Conservation (phyloP, 352 stramenopile species). For the Phytophthora tubulina region DNA sequence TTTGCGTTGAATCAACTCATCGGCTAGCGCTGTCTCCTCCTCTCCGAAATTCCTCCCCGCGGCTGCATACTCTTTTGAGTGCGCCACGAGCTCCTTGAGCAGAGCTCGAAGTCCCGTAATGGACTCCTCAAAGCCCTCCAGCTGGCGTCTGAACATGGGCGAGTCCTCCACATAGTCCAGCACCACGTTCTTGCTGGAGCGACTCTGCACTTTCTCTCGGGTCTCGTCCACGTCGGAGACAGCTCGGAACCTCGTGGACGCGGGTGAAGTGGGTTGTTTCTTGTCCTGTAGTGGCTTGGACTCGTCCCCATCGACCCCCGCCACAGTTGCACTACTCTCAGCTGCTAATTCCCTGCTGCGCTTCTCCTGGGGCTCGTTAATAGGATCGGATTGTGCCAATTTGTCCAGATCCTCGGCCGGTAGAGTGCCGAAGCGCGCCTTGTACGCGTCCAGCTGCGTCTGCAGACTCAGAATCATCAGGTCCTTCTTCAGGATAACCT, state of each 20-base stretch:
- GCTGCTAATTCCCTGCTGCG: constrained; percentile 26
- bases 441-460: constrained; percentile 73
- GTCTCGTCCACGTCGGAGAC: constrained; percentile 24
- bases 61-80: constrained; percentile 83
- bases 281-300: constrained; percentile 12
- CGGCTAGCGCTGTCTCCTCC: constrained; percentile 72
- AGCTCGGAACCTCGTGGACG: constrained; percentile 10
- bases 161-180: constrained; percentile 90
- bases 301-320: constrained; percentile 3
- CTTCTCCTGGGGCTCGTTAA: constrained; percentile 25
- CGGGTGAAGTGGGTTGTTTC: constrained; percentile 26
- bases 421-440: constrained; percentile 59
- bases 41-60: constrained; percentile 72
- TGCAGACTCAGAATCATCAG: constrained; percentile 85
- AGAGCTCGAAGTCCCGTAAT: constrained; percentile 68
- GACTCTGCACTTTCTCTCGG: constrained; percentile 36
- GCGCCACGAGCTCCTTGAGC: constrained; percentile 74
- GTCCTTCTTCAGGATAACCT: constrained; percentile 88
- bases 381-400: constrained; percentile 30
- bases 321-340: constrained; percentile 6
- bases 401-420: constrained; percentile 44
- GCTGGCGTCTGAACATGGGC: constrained; percentile 84
- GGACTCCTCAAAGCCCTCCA: constrained; percentile 86
- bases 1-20: constrained; percentile 82
- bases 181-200: constrained; percentile 77